Percentiles rank a stretch among this genome's conserved stretches.
phyloP scores from a whole-genome alignment of 139 green algal species.

The Volvox africanus region DNA sequence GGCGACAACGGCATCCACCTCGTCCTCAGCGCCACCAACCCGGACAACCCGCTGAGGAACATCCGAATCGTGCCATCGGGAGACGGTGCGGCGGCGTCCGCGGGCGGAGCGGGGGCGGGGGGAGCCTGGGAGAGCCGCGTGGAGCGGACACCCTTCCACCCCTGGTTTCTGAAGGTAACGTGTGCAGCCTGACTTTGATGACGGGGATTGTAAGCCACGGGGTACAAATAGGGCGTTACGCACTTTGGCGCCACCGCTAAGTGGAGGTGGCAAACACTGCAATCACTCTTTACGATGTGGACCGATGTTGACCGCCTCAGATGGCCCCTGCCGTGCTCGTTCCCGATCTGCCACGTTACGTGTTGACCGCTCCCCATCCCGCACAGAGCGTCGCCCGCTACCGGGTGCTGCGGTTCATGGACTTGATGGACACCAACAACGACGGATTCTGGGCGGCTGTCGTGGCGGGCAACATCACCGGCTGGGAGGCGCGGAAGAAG shows the following conservation, averaged over 20 bases:
- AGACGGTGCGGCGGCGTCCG: not conserved
- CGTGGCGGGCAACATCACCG: not conserved
- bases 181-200: not conserved
- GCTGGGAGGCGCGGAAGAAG: slow-evolving; percentile 36
- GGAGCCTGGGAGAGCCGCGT: slow-evolving; percentile 37
- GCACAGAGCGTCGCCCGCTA: slow-evolving; percentile 22
- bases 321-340: too few species aligned
- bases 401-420: slow-evolving; percentile 54
- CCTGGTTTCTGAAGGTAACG: slow-evolving; percentile 56
- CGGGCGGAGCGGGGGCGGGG: slow-evolving; percentile 26
- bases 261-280: too few species aligned
- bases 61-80: slow-evolving; percentile 38
- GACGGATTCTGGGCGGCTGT: not conserved
- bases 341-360: too few species aligned
- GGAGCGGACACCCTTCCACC: slow-evolving; percentile 46
- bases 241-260: too few species aligned
- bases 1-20: slow-evolving; percentile 43
- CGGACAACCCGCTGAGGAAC: slow-evolving; percentile 47
- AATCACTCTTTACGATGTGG: too few species aligned
- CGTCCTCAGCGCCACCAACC: slow-evolving; percentile 32
- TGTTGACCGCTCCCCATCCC: not conserved
- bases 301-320: too few species aligned
- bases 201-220: not conserved
- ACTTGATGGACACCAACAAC: slow-evolving; percentile 36
- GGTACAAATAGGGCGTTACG: too few species aligned